These are phyloP conservation scores for Irpex rosettiformis DNA, from an alignment of 1,284 basidiomycete species.

Conservation along the genomic window DNA sequence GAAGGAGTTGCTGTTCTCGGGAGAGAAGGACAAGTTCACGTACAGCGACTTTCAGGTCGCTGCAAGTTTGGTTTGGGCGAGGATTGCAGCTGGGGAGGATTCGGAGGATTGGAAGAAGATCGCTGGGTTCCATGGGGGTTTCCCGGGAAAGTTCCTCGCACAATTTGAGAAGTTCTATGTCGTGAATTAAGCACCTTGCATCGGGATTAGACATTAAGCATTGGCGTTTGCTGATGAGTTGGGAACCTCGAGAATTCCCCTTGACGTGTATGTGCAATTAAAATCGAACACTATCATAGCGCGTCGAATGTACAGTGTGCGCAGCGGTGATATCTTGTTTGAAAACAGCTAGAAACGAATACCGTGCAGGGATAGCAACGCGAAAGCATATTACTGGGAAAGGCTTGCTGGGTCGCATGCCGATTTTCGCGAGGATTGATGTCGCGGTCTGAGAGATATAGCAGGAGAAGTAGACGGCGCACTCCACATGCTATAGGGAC, in stretches of 20 bases:
- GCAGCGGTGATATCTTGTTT: background rate
- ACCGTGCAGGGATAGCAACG: background rate
- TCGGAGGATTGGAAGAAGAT: conserved; percentile 37
- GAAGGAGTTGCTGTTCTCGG: conserved; percentile 25
- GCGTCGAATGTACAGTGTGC: background rate
- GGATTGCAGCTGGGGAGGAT: conserved; percentile 29
- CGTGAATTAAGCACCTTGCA: conserved; percentile 6
- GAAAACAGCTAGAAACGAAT: background rate
- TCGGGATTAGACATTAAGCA: too few species aligned
- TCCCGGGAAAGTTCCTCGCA: conserved; percentile 33
- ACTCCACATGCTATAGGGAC: too few species aligned
- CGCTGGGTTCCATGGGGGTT: conserved; percentile 32
- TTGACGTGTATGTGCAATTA: too few species aligned
- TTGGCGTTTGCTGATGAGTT: background rate
- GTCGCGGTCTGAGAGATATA: too few species aligned
- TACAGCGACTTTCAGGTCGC: conserved; percentile 36
- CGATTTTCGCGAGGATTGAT: too few species aligned
- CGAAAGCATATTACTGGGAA: too few species aligned
- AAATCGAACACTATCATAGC: background rate
- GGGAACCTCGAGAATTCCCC: too few species aligned
- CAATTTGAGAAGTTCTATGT: conserved; percentile 31
- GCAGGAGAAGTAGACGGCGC: too few species aligned
- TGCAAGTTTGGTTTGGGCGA: conserved; percentile 28
- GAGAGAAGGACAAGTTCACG: conserved; percentile 22
- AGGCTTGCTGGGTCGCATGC: too few species aligned